A percentile compares a stretch with the other conserved stretches of the same genome.
These are phyloP conservation scores for Staphylotrichum tortipilum DNA, from an alignment of 495 filamentous ascomycete species.

Conservation along the genomic window DNA sequence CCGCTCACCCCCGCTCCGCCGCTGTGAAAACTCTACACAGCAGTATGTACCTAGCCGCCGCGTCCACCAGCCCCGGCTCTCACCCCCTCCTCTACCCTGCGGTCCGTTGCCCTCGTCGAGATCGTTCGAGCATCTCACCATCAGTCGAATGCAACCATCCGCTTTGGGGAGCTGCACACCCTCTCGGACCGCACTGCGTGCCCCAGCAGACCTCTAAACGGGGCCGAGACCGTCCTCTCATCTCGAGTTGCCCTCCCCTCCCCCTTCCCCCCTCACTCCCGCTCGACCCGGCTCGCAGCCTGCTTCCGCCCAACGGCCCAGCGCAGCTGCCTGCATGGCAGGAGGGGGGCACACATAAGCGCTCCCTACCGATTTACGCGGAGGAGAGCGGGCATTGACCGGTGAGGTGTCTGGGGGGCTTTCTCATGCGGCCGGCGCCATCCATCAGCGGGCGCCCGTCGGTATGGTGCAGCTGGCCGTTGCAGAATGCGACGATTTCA, in stretches of 20 bases:
- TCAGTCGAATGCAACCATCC: neutral
- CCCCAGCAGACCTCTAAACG: neutral
- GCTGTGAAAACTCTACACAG: no score
- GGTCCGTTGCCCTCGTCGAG: neutral
- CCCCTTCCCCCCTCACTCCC: neutral
- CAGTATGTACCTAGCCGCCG: no score
- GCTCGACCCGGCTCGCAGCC: no score
- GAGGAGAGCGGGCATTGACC: neutral
- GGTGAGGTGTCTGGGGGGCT: neutral
- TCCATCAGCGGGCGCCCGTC: neutral
- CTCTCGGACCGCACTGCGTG: neutral
- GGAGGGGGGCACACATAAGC: neutral
- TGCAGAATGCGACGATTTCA: neutral
- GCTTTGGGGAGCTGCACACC: neutral
- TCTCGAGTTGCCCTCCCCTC: no score
- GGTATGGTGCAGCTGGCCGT: neutral
- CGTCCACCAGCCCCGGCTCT: no score
- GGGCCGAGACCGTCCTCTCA: no score
- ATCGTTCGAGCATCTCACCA: constrained; percentile 2
- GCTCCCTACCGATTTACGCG: no score
- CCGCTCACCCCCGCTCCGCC: neutral
- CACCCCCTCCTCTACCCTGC: no score
- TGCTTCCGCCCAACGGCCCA: no score
- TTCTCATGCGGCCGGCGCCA: neutral
- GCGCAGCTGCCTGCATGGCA: constrained; percentile 1